Base-by-base conservation (phyloP, 768 basidiomycete genomes). In the Boletus subparvulus region DNA sequence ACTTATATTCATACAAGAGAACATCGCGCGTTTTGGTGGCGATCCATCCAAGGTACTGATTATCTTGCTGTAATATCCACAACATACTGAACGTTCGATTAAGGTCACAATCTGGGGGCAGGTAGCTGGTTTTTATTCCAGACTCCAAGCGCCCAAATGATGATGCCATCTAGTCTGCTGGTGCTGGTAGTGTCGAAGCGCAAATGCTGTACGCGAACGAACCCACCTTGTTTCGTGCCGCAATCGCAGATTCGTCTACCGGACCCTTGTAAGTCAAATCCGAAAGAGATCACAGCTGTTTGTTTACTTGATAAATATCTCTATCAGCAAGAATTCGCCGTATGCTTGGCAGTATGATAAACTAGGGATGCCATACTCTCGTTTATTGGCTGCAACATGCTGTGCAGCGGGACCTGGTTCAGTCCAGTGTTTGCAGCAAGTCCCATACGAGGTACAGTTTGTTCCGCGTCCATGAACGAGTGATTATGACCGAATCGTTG, bases 21-120 rank as follows among this genome's bases (percentile, higher is more conserved):
- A 90, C 61, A 83, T 88, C 17, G 78, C 73, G 4, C 77, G 77
- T 3, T 89, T 89, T 62, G 86, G 86, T 13, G 87, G 87, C 1
- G 81, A 87, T 68, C 80, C 81, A 14, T 59, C 69, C 13, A 86
- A 84, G 71, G 83, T 64, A 49, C 14, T 77, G 8, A 2, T 14
- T 17, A 21, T 26, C 14, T 19, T 52, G 5, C 13, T 36, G 11
- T 17, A 1, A 7, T 32, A 17, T 52, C 12, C 11, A 14, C n/a
- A 26, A 26, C 41, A 8, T 17, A 11, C 52, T 61, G 11, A 60
- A 30, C 7, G 4, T 37, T 11, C 13, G 5, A 30, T n/a, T 33
- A 6, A 65, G 62, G 56, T 64, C 19, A 64, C 62, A 3, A 52
- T 64, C 36, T 64, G 63, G 59, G 62, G 63, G 14, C 59, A 61